Evolutionary conservation across 73 alveolate species (phyloP), one percentile per base, ranked within the genome.

Genomic region (Diophrys appendiculata): DNA sequence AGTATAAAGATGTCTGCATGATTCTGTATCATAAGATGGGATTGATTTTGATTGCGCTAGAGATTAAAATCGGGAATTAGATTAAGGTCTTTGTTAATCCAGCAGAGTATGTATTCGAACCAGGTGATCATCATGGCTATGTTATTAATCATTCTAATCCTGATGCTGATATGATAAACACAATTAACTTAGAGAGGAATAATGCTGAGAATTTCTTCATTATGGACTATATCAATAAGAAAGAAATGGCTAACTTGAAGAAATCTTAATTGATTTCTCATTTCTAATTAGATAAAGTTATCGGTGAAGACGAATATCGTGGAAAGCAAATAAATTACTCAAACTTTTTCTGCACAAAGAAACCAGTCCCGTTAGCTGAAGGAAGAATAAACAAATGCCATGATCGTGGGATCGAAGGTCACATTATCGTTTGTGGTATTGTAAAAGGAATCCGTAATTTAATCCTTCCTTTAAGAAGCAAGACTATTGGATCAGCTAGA

Each of bases 81-180:
- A 83, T 96, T 30, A 94, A 91, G 68, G 97, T 96, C 52, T 96
- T 96, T 81, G 93, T 96, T 69, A 96, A 96, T 77, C 99, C 99
- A 13, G 83, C 91, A 64, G 95, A 90, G 74, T 96, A 96, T 81
- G 84, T 92, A 29, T 94, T 94, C 84, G 95, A 93, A 69, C 93
- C 95, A n/a, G 78, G 74, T 75, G 97, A 91, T 55, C 98, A 96
- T 83, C 87, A 84, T 56, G 98, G 97, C 5, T 96, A 96, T 86
- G 97, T 96, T 32, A 92, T 96, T 35, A 95, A 96, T 23, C 81
- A 89, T 31, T 87, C 91, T 68, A 90, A 90, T 70, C 99, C 99
- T 34, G 91, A 94, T 86, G 87, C 74, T 71, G 90, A 91, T 67
- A 90, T 89, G 75, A 91, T 96, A 27, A 92, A 92, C 77, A 83